These are phyloP conservation scores for Cordyceps tenuipes DNA, from an alignment of 2,329 filamentous ascomycete genomes.

Conservation along the genomic window DNA sequence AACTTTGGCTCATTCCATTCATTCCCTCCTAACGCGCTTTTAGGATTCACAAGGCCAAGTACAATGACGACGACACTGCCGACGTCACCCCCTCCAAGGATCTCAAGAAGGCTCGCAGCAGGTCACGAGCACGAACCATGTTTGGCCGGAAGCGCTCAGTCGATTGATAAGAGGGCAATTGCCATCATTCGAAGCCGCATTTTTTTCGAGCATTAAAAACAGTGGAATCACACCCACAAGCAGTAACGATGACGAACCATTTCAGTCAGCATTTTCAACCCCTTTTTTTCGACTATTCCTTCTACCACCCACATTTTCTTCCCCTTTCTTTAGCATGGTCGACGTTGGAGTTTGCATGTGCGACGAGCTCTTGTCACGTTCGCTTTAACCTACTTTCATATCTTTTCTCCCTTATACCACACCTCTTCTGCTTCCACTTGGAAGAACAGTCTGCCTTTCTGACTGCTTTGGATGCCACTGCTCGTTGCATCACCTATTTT, in stretches of 20 bases:
- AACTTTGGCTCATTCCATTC: neutral
- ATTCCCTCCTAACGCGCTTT: conserved; percentile 4
- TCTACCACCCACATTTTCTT: neutral
- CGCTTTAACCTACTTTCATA: neutral
- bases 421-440: neutral
- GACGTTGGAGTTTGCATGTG: conserved; percentile 3
- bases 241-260: neutral
- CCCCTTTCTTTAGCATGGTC: neutral
- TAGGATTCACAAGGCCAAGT: conserved; percentile 97
- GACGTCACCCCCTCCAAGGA: conserved; percentile 36
- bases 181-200: neutral
- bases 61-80: conserved; percentile 56
- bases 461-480: neutral
- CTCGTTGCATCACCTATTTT: neutral
- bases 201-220: neutral
- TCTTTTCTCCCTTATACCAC: neutral
- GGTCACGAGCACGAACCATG: conserved; percentile 66
- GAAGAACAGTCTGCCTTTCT: neutral
- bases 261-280: neutral
- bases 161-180: conserved; percentile 19
- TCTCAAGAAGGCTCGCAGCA: conserved; percentile 61
- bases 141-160: conserved; percentile 45
- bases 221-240: neutral
- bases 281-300: neutral
- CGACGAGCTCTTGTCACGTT: conserved; percentile 1